These are phyloP conservation scores for Aureobasidium uvarum DNA, from an alignment of 2,329 filamentous ascomycete species.

Conservation along the genomic window DNA sequence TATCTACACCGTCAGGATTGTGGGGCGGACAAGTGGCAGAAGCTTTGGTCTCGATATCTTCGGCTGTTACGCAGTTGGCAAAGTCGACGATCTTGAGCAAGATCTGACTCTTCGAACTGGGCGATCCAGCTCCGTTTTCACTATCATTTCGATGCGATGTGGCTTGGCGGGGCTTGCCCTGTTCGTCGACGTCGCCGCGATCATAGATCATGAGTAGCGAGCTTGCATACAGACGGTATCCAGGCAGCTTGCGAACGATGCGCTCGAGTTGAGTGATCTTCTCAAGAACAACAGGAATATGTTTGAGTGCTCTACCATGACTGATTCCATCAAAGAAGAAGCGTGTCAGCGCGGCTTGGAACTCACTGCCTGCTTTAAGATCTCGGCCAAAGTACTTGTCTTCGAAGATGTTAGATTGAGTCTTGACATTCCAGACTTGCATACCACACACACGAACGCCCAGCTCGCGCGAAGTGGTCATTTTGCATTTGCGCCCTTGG, in stretches of 20 bases:
- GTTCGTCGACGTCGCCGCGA: conserved; percentile 63
- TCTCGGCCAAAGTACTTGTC: conserved; percentile 97
- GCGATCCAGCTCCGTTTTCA: neutral
- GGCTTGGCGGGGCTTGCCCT: conserved; percentile 41
- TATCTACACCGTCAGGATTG: conserved; percentile 76
- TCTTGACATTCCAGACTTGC: conserved; percentile 89
- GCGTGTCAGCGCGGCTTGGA: conserved; percentile 80
- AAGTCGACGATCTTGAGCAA: conserved; percentile 98
- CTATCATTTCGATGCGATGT: neutral
- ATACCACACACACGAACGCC: conserved; percentile 93
- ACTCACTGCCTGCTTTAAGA: conserved; percentile 81
- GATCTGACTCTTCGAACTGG: conserved; percentile 53
- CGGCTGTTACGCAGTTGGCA: conserved; percentile 91
- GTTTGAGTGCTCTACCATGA: conserved; percentile 72
- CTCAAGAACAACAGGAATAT: conserved; percentile 82
- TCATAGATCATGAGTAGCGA: conserved; percentile 96
- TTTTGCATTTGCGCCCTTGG: conserved; percentile 87
- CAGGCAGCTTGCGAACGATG: conserved; percentile 74
- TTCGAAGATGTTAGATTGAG: conserved; percentile 85
- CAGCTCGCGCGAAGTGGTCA: conserved; percentile 85
- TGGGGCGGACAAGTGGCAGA: conserved; percentile 71
- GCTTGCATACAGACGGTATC: conserved; percentile 93
- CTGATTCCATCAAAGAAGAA: conserved; percentile 91
- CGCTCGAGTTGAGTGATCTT: conserved; percentile 80
- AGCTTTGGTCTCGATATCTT: conserved; percentile 58